Evolutionary conservation across 768 basidiomycete genomes (phyloP).

Genomic region (Mycena latifolia): DNA sequence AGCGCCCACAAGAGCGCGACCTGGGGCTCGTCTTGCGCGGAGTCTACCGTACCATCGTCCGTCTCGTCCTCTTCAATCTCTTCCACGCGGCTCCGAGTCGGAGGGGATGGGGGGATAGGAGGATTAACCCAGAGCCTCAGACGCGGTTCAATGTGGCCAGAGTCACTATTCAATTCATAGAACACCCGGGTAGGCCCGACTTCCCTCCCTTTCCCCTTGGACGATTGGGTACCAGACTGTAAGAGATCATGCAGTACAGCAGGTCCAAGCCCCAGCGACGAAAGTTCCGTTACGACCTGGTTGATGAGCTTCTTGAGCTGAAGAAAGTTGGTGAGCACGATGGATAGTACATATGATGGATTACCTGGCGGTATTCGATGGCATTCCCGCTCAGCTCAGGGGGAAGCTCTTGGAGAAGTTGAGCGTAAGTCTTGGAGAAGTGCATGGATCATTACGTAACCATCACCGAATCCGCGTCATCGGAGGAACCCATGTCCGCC

Average conservation of each 20-base stretch:
- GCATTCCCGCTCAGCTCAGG: conserved; percentile 82
- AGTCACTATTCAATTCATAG: conserved; percentile 68
- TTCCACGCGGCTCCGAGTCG: conserved; percentile 18
- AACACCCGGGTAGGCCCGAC: conserved; percentile 45
- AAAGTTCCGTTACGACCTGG: conserved; percentile 82
- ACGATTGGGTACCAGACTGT: conserved; percentile 28
- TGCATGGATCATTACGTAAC: conserved; percentile 75
- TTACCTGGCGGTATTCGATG: conserved; percentile 86
- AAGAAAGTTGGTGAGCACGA: neutral
- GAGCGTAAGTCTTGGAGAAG: conserved; percentile 77
- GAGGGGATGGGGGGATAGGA: conserved; percentile 36
- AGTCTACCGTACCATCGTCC: conserved; percentile 18
- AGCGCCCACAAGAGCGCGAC: conserved; percentile 41
- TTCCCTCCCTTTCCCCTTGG: conserved; percentile 41
- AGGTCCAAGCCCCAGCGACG: conserved; percentile 72
- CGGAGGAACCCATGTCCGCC: too few species aligned
- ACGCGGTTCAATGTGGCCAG: conserved; percentile 66
- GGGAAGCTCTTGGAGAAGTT: conserved; percentile 75
- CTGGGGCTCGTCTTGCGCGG: conserved; percentile 1
- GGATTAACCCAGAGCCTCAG: conserved; percentile 63
- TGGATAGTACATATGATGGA: conserved; percentile 12
- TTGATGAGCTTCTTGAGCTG: conserved; percentile 95
- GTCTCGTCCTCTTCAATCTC: conserved; percentile 30
- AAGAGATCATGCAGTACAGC: conserved; percentile 60
- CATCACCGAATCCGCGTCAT: too few species aligned